Base-by-base conservation (phyloP, 2,329 filamentous ascomycete genomes). In the Aspergillus latus region DNA sequence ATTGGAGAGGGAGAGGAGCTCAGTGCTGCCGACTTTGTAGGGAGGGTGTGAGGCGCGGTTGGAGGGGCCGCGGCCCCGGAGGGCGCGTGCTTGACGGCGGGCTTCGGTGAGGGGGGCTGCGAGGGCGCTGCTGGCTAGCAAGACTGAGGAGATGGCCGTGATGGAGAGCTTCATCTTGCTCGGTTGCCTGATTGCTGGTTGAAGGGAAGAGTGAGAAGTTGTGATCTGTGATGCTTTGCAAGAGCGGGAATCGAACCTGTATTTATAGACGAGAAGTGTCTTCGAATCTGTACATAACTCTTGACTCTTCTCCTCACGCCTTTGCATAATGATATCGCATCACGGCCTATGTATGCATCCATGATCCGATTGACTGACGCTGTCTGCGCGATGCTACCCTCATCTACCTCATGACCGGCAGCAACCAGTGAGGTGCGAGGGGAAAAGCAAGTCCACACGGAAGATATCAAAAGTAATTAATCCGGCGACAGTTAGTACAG, bases 111-210 rank as follows among this genome's bases (percentile, higher is more conserved):
- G 74, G 34, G 80, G 81, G 29, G 78, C 78, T 36, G 78, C 80
- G 36, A 79, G 49, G 47, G 73, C 75, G 54, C 72, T 65, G 54
- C 72, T 72, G 51, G 77, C 75, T 56, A 78, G 70, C 44, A 80
- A 62, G 49, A 73, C 65, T 60, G 71, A 66, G 58, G 69, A 62
- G 40, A 69, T 7, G 15, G 75, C 62, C 51, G 74, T 59, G 52
- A 74, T 59, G 48, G 76, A 65, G 71, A 80, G 72, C 75, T 80
- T 83, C 82, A 84, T 84, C 39, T 16, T 56, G 52, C 28, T 26
- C 21, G 21, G 21, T 21, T 21, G 21, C 21, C 21, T 21, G 21
- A 21, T 21, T 21, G 21, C n/a, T 34, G 16, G 28, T 13, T 21
- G 16, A 16, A 10, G 16, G 4, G 39, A 7, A 21, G n/a, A 7